These are phyloP conservation scores for Laetiporus sulphureus DNA, from an alignment of 1,284 basidiomycete species.

Conservation along the genomic window DNA sequence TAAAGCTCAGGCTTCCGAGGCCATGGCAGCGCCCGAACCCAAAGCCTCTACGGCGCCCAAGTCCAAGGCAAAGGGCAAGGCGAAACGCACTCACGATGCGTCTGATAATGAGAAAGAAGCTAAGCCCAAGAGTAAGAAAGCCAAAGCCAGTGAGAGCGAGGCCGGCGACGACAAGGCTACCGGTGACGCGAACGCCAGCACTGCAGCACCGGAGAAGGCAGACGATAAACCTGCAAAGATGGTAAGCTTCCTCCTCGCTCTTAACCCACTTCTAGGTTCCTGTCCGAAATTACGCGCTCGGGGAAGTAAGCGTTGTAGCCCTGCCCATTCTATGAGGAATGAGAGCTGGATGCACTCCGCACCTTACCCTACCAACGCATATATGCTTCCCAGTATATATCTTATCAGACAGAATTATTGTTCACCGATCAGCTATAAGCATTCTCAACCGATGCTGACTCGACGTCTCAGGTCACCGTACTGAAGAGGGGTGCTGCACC, in stretches of 20 bases:
- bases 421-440: no score
- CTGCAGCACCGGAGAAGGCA: neutral
- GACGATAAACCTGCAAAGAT: neutral
- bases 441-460: no score
- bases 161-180: constrained; percentile 17
- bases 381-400: neutral
- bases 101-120: constrained; percentile 20
- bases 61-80: constrained; percentile 15
- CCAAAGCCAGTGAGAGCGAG: no score
- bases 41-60: constrained; percentile 5
- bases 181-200: constrained; percentile 13
- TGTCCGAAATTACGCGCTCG: constrained; percentile 9
- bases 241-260: neutral
- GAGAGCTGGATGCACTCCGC: no score
- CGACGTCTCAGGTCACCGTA: constrained; percentile 53
- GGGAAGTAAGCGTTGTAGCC: no score
- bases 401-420: constrained; percentile 3
- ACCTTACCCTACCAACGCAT: no score
- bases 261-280: constrained; percentile 10
- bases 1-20: constrained; percentile 16
- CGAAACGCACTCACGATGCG: constrained; percentile 20
- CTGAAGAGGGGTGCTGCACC: constrained; percentile 55
- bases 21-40: constrained; percentile 10
- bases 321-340: no score
- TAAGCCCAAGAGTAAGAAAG: constrained; percentile 31